Evolutionary conservation across 2,329 filamentous ascomycete species (phyloP).

Genomic region (Graphiopsis chlorocephala): DNA sequence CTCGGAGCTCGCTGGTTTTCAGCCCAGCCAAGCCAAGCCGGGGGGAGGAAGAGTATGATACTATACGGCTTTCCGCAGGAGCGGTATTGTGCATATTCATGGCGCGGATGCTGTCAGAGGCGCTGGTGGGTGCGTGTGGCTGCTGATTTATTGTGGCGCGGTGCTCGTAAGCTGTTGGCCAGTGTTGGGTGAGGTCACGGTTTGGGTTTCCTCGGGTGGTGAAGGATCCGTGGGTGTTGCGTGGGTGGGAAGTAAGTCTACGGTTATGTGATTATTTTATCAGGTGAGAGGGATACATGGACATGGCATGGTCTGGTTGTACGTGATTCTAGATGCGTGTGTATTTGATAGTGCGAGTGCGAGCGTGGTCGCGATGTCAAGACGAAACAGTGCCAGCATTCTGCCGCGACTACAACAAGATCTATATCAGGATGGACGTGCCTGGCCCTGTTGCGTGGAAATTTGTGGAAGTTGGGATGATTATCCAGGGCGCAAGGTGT

Average conservation of each 20-base stretch:
- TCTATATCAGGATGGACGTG: background rate
- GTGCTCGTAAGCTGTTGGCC: background rate
- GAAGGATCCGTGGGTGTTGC: constrained; percentile 6
- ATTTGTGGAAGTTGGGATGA: background rate
- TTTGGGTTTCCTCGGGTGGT: background rate
- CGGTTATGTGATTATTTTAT: background rate
- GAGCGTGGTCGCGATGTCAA: background rate
- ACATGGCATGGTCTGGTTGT: background rate
- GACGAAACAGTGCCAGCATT: background rate
- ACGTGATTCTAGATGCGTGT: no score
- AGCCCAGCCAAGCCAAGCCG: background rate
- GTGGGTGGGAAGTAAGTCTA: background rate
- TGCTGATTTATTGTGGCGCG: constrained; percentile 11
- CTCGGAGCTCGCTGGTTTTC: no score
- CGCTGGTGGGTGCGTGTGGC: constrained; percentile 4
- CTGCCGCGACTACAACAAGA: background rate
- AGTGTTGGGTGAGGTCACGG: constrained; percentile 5
- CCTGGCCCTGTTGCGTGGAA: background rate
- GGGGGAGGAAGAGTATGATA: background rate
- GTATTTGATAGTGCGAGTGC: background rate
- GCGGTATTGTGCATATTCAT: background rate
- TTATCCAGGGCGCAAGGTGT: background rate
- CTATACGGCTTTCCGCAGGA: background rate
- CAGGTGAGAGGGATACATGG: background rate
- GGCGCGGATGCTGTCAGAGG: constrained; percentile 7